Base-by-base conservation (phyloP, 176 grass and related monocot genomes). In the Eleusine coracana region DNA sequence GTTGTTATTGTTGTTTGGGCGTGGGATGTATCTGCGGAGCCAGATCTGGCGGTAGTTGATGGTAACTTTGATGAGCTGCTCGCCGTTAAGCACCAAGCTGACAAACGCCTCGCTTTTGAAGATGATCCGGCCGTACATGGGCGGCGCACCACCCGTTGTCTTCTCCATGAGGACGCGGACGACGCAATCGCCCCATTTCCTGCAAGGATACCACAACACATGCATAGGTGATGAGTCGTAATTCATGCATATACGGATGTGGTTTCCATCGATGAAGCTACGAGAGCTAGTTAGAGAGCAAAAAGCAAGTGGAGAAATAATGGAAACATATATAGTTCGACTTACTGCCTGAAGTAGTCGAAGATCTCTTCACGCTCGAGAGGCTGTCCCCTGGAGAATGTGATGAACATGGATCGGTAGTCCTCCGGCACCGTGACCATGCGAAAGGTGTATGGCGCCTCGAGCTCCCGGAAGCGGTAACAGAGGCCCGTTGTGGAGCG, bases 361-460 rank as follows among this genome's bases (percentile, higher is more conserved):
- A 75, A 78, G 21, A 97, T 92, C 45, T 94, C 87, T 7, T 88
- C 87, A 21, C 87, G 78, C 1, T 39, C 71, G 2, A 92, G 49
- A 8, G 91, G 52, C 25, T 86, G 59, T 4, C 89, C 91, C 44
- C 45, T 73, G 0, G 89, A 86, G 62, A 93, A 92, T 34, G 91
- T 93, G 14, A 94, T 68, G 79, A 97, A 91, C 89, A 94, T 90
- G 27, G 91, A 90, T 21, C 91, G 80, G 61, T 17, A 68, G 86
- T 94, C 89, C 73, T 87, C 92, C 0, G 79, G 20, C 55, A 87
- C 70, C 0, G 25, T 42, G 5, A 37, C 20, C 1, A 15, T 36
- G 0, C 7, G 18, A 10, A 7, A 2, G 48, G 7, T 5, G 40
- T 58, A 94, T 0, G 67, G 25, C 23, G 15, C 52, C 6, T 73